Conservation (phyloP, 2,329 filamentous ascomycete species). For the Calonectria crousiana region DNA sequence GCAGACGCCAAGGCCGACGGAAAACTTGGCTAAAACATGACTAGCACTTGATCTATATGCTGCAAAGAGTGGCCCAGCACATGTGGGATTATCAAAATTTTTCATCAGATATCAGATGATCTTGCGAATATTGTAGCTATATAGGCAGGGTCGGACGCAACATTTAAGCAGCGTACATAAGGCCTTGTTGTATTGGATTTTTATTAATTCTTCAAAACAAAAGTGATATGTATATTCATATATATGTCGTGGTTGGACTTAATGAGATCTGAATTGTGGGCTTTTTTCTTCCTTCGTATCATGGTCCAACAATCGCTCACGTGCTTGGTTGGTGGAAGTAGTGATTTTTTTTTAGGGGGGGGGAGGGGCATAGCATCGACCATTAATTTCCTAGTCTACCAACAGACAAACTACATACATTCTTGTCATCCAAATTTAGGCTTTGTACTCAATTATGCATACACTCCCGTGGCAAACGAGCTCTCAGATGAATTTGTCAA, state of each 20-base stretch:
- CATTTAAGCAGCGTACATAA: constrained; percentile 9
- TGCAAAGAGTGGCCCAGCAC: constrained; percentile 25
- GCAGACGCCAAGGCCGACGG: constrained; percentile 80
- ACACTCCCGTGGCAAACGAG: not conserved
- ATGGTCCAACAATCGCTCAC: not conserved
- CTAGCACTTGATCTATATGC: constrained; percentile 18
- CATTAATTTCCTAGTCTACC: not conserved
- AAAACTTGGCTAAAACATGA: constrained; percentile 66
- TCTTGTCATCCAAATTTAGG: not conserved
- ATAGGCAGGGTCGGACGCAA: constrained; percentile 13
- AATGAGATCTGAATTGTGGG: not conserved
- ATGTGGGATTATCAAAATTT: constrained; percentile 15
- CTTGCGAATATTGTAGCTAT: constrained; percentile 17
- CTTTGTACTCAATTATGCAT: not conserved
- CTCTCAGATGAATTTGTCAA: constrained; percentile 12
- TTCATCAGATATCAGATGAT: constrained; percentile 19
- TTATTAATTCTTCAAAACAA: constrained; percentile 28
- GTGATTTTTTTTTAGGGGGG: not conserved
- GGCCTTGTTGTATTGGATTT: constrained; percentile 19
- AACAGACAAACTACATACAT: not conserved
- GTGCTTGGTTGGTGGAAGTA: not conserved
- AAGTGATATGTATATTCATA: constrained; percentile 13
- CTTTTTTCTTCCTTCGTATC: not conserved
- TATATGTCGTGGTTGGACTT: not conserved
- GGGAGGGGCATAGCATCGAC: not conserved